Conservation (phyloP, 257 asterid species). For the Paraleonurus japonicus region DNA sequence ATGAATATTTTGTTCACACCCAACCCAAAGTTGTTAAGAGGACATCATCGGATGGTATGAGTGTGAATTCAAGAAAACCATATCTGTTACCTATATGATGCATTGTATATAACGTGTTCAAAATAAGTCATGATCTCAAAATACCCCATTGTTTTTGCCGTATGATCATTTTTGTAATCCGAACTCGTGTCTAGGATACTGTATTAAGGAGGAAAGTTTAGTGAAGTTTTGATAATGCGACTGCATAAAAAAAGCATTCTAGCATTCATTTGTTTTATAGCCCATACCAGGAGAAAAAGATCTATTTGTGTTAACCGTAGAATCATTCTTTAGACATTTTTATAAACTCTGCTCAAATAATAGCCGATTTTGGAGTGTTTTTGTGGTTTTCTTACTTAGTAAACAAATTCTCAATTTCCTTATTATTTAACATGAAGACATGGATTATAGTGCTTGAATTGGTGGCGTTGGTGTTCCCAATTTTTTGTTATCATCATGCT, state of each 20-base stretch:
- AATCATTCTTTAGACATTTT: background rate
- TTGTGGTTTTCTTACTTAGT: background rate
- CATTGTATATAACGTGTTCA: background rate
- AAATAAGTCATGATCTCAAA: background rate
- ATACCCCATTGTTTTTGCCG: background rate
- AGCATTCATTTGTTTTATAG: background rate
- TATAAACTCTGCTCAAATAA: background rate
- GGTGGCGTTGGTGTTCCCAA: background rate
- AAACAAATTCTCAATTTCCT: background rate
- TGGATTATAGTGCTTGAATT: conserved; percentile 11
- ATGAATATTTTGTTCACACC: too few species aligned
- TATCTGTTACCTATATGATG: background rate
- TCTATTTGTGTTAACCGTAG: background rate
- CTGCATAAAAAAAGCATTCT: background rate
- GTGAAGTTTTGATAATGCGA: background rate
- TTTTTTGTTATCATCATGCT: background rate
- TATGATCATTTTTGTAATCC: background rate
- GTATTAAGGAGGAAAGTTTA: background rate
- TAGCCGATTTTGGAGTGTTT: background rate
- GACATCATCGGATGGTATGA: background rate
- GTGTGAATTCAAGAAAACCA: background rate
- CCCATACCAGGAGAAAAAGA: background rate
- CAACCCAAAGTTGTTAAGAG: background rate
- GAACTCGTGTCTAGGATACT: background rate
- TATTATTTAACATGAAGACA: background rate